Base-by-base conservation (phyloP, 805 yeast species). In the Dipodascus geniculatus region DNA sequence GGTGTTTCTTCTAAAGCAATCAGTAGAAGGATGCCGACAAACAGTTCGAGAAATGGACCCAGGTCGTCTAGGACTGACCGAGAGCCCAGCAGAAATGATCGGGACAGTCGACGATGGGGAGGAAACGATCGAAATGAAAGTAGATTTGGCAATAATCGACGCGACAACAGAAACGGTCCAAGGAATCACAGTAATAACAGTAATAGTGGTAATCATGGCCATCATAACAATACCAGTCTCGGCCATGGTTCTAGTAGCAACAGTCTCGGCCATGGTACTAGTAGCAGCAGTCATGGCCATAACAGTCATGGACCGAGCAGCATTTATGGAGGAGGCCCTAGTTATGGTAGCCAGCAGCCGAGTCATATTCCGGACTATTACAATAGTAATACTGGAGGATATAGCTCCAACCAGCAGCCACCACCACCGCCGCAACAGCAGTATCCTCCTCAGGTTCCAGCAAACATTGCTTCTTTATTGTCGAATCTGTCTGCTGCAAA, bases 1-100 rank as follows among this genome's bases (percentile, higher is more conserved):
- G 97, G 97, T 57, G 86, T 87, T 51, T 84, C 96, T 0, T 87
- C 96, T 2, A 90, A 90, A 68, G 89, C 96, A 19, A 87, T 87
- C 69, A 84, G 95, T 9, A 82, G 82, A 70, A 86, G 87, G 66
- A 86, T 88, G 95, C 96, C 96, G 17, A 87, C 96, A 2, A 89
- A 89, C 67, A 81, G 87, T 19, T 79, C 89, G 3, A 79, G 86
- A 70, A 83, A 84, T 67, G 96, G 95, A 2, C 95, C 95, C 31
- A 81, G 83, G 64, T 85, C 95, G 2, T 83, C 84, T 20, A 49
- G 59, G 38, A 57, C 57, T 44, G 61, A 55, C 3, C 11, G 49
- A 17, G 55, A 16, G 44, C 23, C n/a, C 44, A 17, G 14, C 44
- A 38, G 44, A 38, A n/a, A 38, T n/a, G 19, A 38, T n/a, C 4